Evolutionary conservation across 768 basidiomycete genomes (phyloP), one percentile per base, ranked within the genome.

Genomic region (Chalciporus pseudorubinellus): DNA sequence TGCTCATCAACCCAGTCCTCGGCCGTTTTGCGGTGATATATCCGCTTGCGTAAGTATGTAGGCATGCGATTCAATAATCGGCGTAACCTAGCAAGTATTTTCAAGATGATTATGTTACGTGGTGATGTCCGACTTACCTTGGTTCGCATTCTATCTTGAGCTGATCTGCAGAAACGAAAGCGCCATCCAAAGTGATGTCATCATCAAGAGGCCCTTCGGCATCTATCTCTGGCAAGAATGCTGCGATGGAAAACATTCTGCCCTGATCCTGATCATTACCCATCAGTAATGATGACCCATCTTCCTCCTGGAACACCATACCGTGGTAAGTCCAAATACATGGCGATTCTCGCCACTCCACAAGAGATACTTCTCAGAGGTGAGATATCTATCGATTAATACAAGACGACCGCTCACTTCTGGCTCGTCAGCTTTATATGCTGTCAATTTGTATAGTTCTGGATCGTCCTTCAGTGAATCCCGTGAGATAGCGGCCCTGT

Each of bases 1-100:
- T 71, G 60, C 28, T 79, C 74, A 53, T 83, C 81, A 11, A 76
- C 75, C 68, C 80, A 75, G 26, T 72, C 75, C 21, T 83, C 80
- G n/a, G 78, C 65, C 24, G 70, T 66, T 16, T 67, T 53, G 16
- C 57, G 69, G 28, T 64, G 46, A 29, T 77, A 74, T 28, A 76
- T 58, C 26, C 70, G 65, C 11, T 77, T 67, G 2, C 75, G 73
- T 7, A 74, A 57, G 53, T 75, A 76, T 11, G 63, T 58, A 0
- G 74, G 68, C 4, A 67, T 59, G 4, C 64, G 59, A 7, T 63
- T 66, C 41, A 81, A 52, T 38, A 75, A 48, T 19, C 73, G 69
- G 21, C 61, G 67, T 43, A 82, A 59, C 53, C 74, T 75, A 39
- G 51, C 19, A 66, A 55, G 42, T 56, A n/a, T 40, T 10, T 33